A percentile compares a stretch with the other conserved stretches of the same genome.
Conservation (phyloP, 1,284 basidiomycete species). For the Ceratobasidium sp. region DNA sequence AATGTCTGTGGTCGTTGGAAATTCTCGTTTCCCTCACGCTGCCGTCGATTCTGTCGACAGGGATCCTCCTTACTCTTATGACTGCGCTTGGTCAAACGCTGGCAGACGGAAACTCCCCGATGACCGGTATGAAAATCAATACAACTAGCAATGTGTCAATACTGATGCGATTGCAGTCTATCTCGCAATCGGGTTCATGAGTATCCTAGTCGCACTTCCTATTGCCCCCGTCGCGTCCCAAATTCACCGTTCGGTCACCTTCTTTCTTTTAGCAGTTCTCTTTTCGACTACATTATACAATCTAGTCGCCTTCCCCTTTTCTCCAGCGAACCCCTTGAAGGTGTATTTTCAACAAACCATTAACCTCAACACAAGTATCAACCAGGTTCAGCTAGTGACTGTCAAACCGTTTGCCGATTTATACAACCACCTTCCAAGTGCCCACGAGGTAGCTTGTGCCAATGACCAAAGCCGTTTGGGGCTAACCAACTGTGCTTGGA, state of each 20-base stretch:
- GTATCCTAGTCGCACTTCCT: slow-evolving; percentile 66
- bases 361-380: slow-evolving; percentile 55
- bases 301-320: slow-evolving; percentile 70
- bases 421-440: slow-evolving; percentile 53
- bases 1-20: slow-evolving; percentile 65
- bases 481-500: slow-evolving; percentile 54
- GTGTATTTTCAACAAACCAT: slow-evolving; percentile 73
- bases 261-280: slow-evolving; percentile 59
- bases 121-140: slow-evolving; percentile 59
- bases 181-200: slow-evolving; percentile 58
- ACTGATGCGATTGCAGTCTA: slow-evolving; percentile 63
- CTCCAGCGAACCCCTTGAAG: slow-evolving; percentile 67
- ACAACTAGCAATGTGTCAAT: not conserved
- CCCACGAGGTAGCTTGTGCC: slow-evolving; percentile 65
- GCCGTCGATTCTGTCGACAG: slow-evolving; percentile 67
- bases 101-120: slow-evolving; percentile 67
- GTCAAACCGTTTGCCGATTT: slow-evolving; percentile 59
- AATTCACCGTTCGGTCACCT: slow-evolving; percentile 61
- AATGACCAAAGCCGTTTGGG: slow-evolving; percentile 50
- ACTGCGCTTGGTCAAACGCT: slow-evolving; percentile 68
- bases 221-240: slow-evolving; percentile 70
- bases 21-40: slow-evolving; percentile 66
- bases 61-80: slow-evolving; percentile 64
- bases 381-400: slow-evolving; percentile 58
- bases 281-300: slow-evolving; percentile 59